Conservation (phyloP, 176 grass and related monocot genomes). For the Cenchrus americanus region DNA sequence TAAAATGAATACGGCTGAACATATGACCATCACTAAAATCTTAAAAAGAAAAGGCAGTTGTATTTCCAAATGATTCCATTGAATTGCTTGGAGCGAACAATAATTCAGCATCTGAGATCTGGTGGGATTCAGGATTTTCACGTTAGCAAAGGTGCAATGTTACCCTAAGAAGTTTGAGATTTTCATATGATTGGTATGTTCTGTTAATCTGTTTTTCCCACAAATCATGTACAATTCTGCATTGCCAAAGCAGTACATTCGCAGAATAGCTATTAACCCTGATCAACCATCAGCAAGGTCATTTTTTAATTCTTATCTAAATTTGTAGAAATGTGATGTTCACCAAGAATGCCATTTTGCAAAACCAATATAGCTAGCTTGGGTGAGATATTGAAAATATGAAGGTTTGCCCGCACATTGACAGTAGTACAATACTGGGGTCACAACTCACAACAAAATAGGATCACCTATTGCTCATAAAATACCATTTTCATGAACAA, state of each 20-base stretch:
- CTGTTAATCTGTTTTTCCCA: background rate
- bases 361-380: background rate
- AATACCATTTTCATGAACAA: background rate
- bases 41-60: background rate
- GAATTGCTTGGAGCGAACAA: background rate
- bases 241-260: background rate
- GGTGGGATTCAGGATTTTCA: background rate
- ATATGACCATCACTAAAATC: background rate
- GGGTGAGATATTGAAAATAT: background rate
- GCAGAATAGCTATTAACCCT: too few species aligned
- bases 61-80: conserved; percentile 1
- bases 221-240: conserved; percentile 2
- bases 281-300: background rate
- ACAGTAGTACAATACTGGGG: conserved; percentile 17
- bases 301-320: background rate
- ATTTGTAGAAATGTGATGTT: background rate
- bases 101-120: conserved; percentile 15
- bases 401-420: conserved; percentile 13
- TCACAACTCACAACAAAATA: conserved; percentile 14
- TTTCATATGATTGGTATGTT: conserved; percentile 25
- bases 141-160: background rate
- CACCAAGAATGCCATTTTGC: conserved; percentile 29
- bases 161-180: background rate
- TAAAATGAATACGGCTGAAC: background rate
- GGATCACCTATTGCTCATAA: background rate